phyloP scores from a whole-genome alignment of 352 stramenopile species.

The Globisporangium uncinulatum region DNA sequence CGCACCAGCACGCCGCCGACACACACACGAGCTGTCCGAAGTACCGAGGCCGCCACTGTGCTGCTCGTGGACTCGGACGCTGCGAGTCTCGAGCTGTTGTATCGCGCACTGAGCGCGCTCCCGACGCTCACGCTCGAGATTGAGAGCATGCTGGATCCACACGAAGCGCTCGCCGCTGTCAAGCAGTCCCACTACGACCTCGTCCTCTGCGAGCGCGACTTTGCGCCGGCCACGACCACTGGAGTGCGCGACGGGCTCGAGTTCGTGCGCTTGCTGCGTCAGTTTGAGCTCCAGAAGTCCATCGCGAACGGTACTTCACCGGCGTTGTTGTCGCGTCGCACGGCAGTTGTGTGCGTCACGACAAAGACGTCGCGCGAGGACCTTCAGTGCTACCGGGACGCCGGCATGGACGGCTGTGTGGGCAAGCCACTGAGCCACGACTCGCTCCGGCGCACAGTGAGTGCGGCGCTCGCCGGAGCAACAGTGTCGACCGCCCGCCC shows the following conservation, averaged over 20 bases:
- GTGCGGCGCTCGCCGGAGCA: slow-evolving; percentile 55
- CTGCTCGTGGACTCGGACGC: slow-evolving; percentile 37
- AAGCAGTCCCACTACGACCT: slow-evolving; percentile 71
- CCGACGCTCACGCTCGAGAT: slow-evolving; percentile 25
- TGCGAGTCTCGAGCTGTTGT: slow-evolving; percentile 25
- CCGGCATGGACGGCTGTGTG: slow-evolving; percentile 90
- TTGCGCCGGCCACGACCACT: slow-evolving; percentile 15
- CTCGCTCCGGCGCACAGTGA: slow-evolving; percentile 70
- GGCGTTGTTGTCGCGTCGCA: slow-evolving; percentile 12
- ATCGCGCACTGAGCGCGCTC: slow-evolving; percentile 23
- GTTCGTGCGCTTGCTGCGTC: slow-evolving; percentile 70
- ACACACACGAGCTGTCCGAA: slow-evolving; percentile 2
- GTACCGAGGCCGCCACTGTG: slow-evolving; percentile 6
- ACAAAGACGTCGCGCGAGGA: slow-evolving; percentile 52
- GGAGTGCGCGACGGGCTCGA: slow-evolving; percentile 54
- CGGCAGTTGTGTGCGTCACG: slow-evolving; percentile 76
- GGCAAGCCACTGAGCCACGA: slow-evolving; percentile 67
- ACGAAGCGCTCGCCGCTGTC: slow-evolving; percentile 41
- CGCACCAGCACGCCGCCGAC: not conserved
- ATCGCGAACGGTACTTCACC: slow-evolving; percentile 8
- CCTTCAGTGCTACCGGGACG: slow-evolving; percentile 84
- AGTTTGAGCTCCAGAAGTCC: slow-evolving; percentile 65
- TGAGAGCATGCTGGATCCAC: slow-evolving; percentile 53
- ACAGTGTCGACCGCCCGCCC: not conserved
- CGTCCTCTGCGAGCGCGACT: slow-evolving; percentile 76